Evolutionary conservation across 805 yeast species (phyloP).

Genomic region (Sungouiozyma ichnusensis): DNA sequence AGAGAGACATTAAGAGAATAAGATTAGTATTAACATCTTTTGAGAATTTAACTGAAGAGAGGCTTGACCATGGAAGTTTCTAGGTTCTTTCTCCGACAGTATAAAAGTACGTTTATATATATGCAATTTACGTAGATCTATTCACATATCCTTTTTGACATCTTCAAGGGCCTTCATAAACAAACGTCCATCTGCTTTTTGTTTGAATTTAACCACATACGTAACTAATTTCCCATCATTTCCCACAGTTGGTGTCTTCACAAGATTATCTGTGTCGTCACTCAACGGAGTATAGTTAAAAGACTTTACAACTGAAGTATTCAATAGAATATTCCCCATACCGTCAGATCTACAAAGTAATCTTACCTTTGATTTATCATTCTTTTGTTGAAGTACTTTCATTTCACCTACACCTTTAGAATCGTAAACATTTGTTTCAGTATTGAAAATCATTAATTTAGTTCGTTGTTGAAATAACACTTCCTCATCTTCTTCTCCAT

Average conservation of each 20-base stretch:
- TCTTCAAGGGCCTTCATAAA: constrained; percentile 25
- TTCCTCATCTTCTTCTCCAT: constrained; percentile 83
- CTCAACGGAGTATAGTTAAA: constrained; percentile 46
- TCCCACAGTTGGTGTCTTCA: constrained; percentile 56
- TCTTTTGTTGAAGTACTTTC: constrained; percentile 54
- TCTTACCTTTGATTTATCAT: constrained; percentile 49
- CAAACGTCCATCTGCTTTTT: constrained; percentile 28
- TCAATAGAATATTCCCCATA: constrained; percentile 66
- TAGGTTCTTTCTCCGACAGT: background rate
- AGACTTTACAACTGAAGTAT: constrained; percentile 47
- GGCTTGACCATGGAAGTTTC: constrained; percentile 9
- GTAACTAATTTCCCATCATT: constrained; percentile 50
- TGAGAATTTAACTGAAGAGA: constrained; percentile 7
- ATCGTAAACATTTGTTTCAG: constrained; percentile 43
- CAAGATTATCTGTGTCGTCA: constrained; percentile 50
- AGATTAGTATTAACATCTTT: constrained; percentile 22
- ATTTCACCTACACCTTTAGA: constrained; percentile 75
- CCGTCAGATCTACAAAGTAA: constrained; percentile 83
- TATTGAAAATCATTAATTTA: constrained; percentile 53
- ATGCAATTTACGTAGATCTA: constrained; percentile 1
- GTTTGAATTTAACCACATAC: constrained; percentile 64
- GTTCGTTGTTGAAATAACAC: constrained; percentile 54
- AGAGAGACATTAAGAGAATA: constrained; percentile 25
- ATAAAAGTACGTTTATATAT: background rate
- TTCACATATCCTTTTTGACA: constrained; percentile 25